A percentile compares a stretch with the other conserved stretches of the same genome.
Evolutionary conservation across 2,329 filamentous ascomycete genomes (phyloP).

Genomic region (Conoideocrella luteorostrata): DNA sequence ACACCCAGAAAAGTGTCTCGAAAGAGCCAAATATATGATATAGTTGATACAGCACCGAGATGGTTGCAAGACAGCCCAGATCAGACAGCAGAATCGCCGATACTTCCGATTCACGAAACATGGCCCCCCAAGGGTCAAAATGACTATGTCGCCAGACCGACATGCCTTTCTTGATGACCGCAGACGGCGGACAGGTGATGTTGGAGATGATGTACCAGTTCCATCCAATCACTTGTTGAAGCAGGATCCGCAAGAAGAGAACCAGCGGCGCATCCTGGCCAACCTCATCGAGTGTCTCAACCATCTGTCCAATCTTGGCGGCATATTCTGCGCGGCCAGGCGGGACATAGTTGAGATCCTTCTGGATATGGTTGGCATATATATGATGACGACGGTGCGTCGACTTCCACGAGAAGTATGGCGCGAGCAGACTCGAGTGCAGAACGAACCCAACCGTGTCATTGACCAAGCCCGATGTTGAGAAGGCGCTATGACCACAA

Average conservation of each 20-base stretch:
- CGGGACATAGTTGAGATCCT: slow-evolving; percentile 20
- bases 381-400: slow-evolving; percentile 65
- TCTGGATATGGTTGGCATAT: slow-evolving; percentile 60
- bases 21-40: slow-evolving; percentile 50
- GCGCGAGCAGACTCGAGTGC: slow-evolving; percentile 61
- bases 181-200: slow-evolving; percentile 25
- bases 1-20: slow-evolving; percentile 49
- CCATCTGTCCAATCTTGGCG: not conserved
- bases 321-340: slow-evolving; percentile 1
- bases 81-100: slow-evolving; percentile 53
- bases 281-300: slow-evolving; percentile 39
- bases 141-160: slow-evolving; percentile 40
- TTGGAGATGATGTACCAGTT: slow-evolving; percentile 58
- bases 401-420: slow-evolving; percentile 69
- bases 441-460: slow-evolving; percentile 55
- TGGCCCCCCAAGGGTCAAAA: slow-evolving; percentile 54
- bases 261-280: slow-evolving; percentile 58
- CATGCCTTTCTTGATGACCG: slow-evolving; percentile 3
- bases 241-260: slow-evolving; percentile 46
- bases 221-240: slow-evolving; percentile 61
- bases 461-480: slow-evolving; percentile 49
- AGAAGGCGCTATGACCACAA: slow-evolving; percentile 64
- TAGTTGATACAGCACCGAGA: slow-evolving; percentile 34
- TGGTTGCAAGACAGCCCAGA: slow-evolving; percentile 46
- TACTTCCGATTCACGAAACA: slow-evolving; percentile 54